Evolutionary conservation across 192 early-diverging fungal genomes (phyloP), one percentile per base, ranked within the genome.

Genomic region (Glomus cerebriforme): DNA sequence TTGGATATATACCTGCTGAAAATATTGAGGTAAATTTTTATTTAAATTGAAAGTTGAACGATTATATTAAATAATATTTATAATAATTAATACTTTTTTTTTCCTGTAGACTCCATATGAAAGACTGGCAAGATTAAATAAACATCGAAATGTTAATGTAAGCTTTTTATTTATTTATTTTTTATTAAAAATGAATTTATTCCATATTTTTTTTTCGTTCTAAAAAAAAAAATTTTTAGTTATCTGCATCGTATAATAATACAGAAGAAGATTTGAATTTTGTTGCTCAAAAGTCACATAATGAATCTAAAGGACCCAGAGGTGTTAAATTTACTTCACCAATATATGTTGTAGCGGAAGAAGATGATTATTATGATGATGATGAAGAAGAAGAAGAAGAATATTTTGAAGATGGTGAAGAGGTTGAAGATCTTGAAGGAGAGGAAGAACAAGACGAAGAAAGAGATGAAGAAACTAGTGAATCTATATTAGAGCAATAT

Each of bases 1-100:
- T 96, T 82, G 95, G 95, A 19, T 96, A 96, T 81, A 94, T 96
- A 68, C 95, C 95, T 31, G 95, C 95, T 4, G 95, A 96, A 79
- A 94, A 96, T 77, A 91, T 96, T 47, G 94, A 96, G 83, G 91
- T 92, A 84, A 34, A 24, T 7, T 35, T 35, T 22, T 3, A 7
- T 37, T 37, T 35, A 15, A 12, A 31, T 66, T 32, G 6, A 32
- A 29, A 17, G 2, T 29, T 66, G 17, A 15, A 32, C 0, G 26
- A 22, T 35, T 7, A 35, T 31, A n/a, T 68, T n/a, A 68, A n/a
- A 68, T n/a, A 37, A 34, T 19, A 39, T 67, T 35, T 22, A 27
- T 67, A 9, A 39, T 29, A 22, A 1, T n/a, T 19, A 22, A 68
- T 39, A 12, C 17, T 15, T 68, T 19, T 39, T 22, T 32, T 17